These are phyloP conservation scores for Neofusicoccum sp. DNA, from an alignment of 2,329 filamentous ascomycete genomes.

Conservation along the genomic window DNA sequence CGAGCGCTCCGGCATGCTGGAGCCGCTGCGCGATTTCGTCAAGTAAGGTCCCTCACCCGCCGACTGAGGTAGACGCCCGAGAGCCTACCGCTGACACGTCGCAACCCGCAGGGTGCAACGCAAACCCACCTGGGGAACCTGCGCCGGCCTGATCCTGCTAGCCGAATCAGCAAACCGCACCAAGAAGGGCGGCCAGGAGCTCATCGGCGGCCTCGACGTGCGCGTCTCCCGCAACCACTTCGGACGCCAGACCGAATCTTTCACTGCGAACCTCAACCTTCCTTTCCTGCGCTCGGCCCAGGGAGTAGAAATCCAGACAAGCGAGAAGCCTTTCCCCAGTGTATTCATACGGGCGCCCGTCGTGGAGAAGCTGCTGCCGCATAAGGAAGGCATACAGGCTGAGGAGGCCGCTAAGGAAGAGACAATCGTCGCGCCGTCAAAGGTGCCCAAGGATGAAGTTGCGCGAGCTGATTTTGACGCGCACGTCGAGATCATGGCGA, in stretches of 20 bases:
- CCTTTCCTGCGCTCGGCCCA: constrained; percentile 61
- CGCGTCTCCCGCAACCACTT: constrained; percentile 94
- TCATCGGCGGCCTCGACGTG: constrained; percentile 90
- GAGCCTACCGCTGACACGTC: constrained; percentile 16
- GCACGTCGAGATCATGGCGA: constrained; percentile 62
- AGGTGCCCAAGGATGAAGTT: constrained; percentile 48
- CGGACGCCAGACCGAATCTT: constrained; percentile 89
- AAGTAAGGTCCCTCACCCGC: constrained; percentile 62
- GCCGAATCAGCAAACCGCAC: constrained; percentile 85
- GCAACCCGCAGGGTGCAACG: constrained; percentile 61
- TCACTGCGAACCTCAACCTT: constrained; percentile 73
- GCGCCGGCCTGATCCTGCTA: constrained; percentile 89
- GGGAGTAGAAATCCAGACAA: constrained; percentile 31
- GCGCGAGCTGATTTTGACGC: constrained; percentile 49
- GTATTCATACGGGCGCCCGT: constrained; percentile 96
- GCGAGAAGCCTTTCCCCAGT: constrained; percentile 65
- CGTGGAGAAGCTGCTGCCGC: constrained; percentile 76
- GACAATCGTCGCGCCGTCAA: constrained; percentile 61
- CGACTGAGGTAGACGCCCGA: background rate
- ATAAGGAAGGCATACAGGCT: constrained; percentile 52
- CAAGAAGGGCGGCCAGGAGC: constrained; percentile 87
- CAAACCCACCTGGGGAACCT: constrained; percentile 93
- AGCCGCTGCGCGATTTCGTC: constrained; percentile 85
- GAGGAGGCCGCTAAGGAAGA: constrained; percentile 52
- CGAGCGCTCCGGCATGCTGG: constrained; percentile 75